Conservation (phyloP, 129 eudicot species). For the Flaveria linearis region DNA sequence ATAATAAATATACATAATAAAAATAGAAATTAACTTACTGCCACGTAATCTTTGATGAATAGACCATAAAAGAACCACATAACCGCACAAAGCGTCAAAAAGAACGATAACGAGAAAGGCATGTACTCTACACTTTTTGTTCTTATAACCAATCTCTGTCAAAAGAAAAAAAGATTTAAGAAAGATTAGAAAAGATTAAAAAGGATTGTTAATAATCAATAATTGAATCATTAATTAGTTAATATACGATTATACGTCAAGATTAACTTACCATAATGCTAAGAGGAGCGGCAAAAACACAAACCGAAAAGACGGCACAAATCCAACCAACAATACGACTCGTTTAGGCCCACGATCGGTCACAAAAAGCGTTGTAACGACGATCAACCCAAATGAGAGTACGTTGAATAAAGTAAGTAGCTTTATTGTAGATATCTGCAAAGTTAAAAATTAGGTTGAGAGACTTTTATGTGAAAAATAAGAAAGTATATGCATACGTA, state of each 20-base stretch:
- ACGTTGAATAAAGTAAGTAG: constrained; percentile 52
- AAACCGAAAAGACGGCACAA: constrained; percentile 66
- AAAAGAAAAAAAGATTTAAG: not conserved
- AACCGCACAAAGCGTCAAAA: constrained; percentile 67
- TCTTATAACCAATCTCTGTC: constrained; percentile 67
- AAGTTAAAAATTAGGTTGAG: constrained; percentile 2
- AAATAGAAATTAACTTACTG: constrained; percentile 45
- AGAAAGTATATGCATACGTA: not conserved
- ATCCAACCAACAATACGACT: constrained; percentile 72
- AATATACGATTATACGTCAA: not conserved
- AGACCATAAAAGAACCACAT: constrained; percentile 76
- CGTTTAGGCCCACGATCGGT: constrained; percentile 18
- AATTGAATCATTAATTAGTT: not conserved
- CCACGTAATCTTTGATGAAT: constrained; percentile 60
- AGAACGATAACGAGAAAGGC: constrained; percentile 68
- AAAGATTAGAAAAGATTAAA: not conserved
- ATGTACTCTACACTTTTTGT: constrained; percentile 77
- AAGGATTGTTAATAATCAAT: not conserved
- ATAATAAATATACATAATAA: not conserved
- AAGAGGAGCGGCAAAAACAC: constrained; percentile 83
- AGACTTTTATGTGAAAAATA: not conserved
- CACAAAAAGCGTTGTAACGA: constrained; percentile 31
- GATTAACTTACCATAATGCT: constrained; percentile 61
- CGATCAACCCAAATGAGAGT: constrained; percentile 39
- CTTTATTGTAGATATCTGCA: constrained; percentile 50